Percentiles rank a stretch among this genome's conserved stretches.
Conservation (phyloP, 2,329 filamentous ascomycete species). For the Aspergillus terreus region DNA sequence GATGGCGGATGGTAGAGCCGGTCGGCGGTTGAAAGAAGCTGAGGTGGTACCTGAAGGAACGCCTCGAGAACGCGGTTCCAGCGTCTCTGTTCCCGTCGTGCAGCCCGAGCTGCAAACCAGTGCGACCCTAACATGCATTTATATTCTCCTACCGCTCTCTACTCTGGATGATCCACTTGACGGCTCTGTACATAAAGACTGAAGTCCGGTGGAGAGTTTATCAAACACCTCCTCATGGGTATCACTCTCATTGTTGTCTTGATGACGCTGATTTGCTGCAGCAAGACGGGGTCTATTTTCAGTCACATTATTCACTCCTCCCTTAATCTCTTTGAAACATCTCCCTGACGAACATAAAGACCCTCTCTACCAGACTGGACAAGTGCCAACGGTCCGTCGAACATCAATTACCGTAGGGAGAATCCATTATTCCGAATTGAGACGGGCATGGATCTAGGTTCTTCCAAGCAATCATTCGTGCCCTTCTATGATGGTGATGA, state of each 20-base stretch:
- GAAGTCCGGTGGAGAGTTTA: too few relatives aligned
- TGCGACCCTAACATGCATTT: too few relatives aligned
- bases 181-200: too few relatives aligned
- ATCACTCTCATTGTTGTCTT: neutral
- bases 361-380: neutral
- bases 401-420: neutral
- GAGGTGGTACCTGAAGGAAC: too few relatives aligned
- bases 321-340: neutral
- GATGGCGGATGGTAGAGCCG: too few relatives aligned
- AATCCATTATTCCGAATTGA: conserved; percentile 5
- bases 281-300: conserved; percentile 1
- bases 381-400: neutral
- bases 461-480: too few relatives aligned
- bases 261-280: neutral
- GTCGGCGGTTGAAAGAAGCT: too few relatives aligned
- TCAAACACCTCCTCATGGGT: neutral
- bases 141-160: too few relatives aligned
- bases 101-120: too few relatives aligned
- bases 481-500: conserved; percentile 5
- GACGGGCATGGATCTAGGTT: conserved; percentile 10
- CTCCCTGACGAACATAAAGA: neutral
- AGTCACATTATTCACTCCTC: neutral
- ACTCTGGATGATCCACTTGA: too few relatives aligned
- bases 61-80: too few relatives aligned
- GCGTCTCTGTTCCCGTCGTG: too few relatives aligned